Percentiles rank a stretch among this genome's conserved stretches.
phyloP scores from a whole-genome alignment of 352 stramenopile species.

The Pythium brachiatum region DNA sequence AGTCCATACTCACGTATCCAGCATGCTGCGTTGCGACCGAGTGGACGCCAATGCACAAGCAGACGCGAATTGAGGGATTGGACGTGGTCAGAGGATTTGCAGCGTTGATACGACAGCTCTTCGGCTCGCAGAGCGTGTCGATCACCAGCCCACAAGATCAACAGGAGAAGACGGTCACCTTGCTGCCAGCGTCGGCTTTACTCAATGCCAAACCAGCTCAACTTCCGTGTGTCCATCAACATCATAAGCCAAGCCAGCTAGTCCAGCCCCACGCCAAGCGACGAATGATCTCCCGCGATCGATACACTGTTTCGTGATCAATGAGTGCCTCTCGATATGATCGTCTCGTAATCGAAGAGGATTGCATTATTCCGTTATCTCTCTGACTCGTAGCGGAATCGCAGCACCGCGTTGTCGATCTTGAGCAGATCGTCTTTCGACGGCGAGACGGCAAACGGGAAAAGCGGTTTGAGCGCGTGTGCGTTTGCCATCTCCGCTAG shows the following conservation, averaged over 20 bases:
- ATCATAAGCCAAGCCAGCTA: not conserved
- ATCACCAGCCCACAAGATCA: slow-evolving; percentile 20
- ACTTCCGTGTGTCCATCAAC: not conserved
- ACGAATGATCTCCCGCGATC: slow-evolving; percentile 21
- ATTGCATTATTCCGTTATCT: not conserved
- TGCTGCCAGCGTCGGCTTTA: slow-evolving; percentile 30
- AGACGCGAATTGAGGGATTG: slow-evolving; percentile 33
- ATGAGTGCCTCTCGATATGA: no score
- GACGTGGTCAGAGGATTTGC: slow-evolving; percentile 31
- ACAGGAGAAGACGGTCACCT: slow-evolving; percentile 13
- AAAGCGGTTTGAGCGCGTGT: slow-evolving; percentile 35
- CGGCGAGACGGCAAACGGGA: slow-evolving; percentile 30
- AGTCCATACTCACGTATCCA: slow-evolving; percentile 36
- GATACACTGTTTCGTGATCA: slow-evolving; percentile 3
- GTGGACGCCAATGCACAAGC: slow-evolving; percentile 34
- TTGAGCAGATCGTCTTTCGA: slow-evolving; percentile 45
- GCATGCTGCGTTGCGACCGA: slow-evolving; percentile 37
- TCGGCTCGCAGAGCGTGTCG: slow-evolving; percentile 22
- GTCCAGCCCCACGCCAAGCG: not conserved
- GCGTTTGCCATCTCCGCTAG: slow-evolving; percentile 51
- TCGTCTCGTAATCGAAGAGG: not conserved
- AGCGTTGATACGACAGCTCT: slow-evolving; percentile 27
- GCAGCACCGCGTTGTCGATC: slow-evolving; percentile 59
- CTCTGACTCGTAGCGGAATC: slow-evolving; percentile 36
- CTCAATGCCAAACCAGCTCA: not conserved